Evolutionary conservation across 345 rosid species (phyloP), one percentile per base, ranked within the genome.

Genomic region (Hypericum perforatum): DNA sequence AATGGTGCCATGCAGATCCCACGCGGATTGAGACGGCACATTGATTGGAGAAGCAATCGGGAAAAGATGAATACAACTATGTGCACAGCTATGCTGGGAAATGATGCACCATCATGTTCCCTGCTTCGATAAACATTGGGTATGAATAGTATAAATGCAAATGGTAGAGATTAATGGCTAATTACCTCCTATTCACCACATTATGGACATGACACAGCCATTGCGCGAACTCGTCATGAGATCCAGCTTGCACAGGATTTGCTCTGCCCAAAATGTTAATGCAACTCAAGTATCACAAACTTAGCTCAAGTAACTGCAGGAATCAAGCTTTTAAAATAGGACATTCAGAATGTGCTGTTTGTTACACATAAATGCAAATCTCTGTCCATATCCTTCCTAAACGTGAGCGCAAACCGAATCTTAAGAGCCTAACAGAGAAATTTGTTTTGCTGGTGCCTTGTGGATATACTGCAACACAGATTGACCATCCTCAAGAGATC

Each of bases 181-280:
- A 36, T 49, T 73, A 85, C 98, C 98, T 87, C 78, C 96, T 80
- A 53, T 88, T 92, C 52, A 92, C 91, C 45, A 87, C 76, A 67
- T 92, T 92, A 71, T 92, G 96, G 43, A 83, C 83, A 37, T 77
- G 83, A 57, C 98, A 92, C 16, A 92, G 71, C 98, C 98, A 88
- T 41, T 69, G 85, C 3, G 98, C 88, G 70, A 88, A 92, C 49
- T 92, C 89, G 38, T 80, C 67, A 41, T 92, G 98, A 61, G 90
- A 85, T 60, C 84, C 82, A 40, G 81, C 74, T 58, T 77, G 78
- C 13, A 85, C 84, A 6, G 98, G 98, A 75, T 80, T 88, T 56
- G 77, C 76, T 61, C 98, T 88, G 71, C 55, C 45, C 57, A 58
- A 68, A 41, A 56, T 36, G 57, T 37, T 56, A 41, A 56, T 22